These are phyloP conservation scores for Oryza meyeriana DNA, from an alignment of 176 grass and related monocot genomes.

Conservation along the genomic window DNA sequence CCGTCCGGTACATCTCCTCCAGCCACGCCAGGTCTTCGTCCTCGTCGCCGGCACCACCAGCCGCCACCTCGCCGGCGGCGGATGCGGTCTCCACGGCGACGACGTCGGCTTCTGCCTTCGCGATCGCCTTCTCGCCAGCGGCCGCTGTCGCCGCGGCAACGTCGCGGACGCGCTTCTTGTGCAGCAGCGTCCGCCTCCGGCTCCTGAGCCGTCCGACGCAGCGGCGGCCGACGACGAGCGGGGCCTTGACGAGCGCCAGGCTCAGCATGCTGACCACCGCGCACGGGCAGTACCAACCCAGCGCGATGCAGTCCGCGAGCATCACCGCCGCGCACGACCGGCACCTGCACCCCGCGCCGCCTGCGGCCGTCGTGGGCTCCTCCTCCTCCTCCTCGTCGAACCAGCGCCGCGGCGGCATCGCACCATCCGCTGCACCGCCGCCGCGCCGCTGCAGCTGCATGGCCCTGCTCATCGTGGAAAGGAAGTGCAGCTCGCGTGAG, in stretches of 20 bases:
- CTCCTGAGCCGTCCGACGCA: slow-evolving; percentile 20
- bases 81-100: not conserved
- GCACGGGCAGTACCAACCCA: slow-evolving; percentile 80
- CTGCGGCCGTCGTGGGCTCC: not conserved
- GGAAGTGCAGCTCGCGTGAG: not conserved
- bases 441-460: not conserved
- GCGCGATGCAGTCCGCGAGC: slow-evolving; percentile 67
- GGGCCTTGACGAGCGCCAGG: slow-evolving; percentile 57
- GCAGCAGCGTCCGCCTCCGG: not conserved
- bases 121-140: slow-evolving; percentile 13
- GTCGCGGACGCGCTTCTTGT: slow-evolving; percentile 43
- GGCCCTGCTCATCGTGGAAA: slow-evolving; percentile 25
- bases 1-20: slow-evolving; percentile 63
- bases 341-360: slow-evolving; percentile 34
- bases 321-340: slow-evolving; percentile 60
- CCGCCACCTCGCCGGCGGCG: not conserved
- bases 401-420: not conserved
- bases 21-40: slow-evolving; percentile 42
- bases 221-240: slow-evolving; percentile 43
- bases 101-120: not conserved
- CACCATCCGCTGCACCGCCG: not conserved
- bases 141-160: not conserved
- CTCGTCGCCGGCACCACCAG: not conserved
- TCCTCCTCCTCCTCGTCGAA: not conserved
- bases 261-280: slow-evolving; percentile 49